Evolutionary conservation across 192 early-diverging fungal species (phyloP).

Genomic region (Entomortierella lignicola): DNA sequence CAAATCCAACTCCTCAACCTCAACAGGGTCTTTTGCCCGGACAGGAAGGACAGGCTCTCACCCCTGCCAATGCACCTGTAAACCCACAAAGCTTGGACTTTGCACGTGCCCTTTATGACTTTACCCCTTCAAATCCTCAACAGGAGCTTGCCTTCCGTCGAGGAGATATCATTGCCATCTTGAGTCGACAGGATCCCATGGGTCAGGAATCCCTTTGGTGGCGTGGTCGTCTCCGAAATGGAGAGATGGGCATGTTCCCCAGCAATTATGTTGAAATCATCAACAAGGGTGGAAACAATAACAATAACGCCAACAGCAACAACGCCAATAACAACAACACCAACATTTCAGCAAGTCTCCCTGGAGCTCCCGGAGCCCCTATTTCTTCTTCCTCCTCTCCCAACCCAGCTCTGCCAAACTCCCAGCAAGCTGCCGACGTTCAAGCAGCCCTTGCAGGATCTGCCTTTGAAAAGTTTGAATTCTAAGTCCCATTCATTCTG

Average conservation of each 20-base stretch:
- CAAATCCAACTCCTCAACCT: conserved; percentile 52
- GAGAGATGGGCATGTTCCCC: conserved; percentile 91
- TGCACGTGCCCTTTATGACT: conserved; percentile 91
- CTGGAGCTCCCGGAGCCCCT: conserved; percentile 31
- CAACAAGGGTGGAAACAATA: conserved; percentile 67
- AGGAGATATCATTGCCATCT: conserved; percentile 91
- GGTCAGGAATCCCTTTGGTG: conserved; percentile 90
- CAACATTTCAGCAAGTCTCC: conserved; percentile 1
- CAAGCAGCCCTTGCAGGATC: conserved; percentile 46
- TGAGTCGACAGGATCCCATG: conserved; percentile 83
- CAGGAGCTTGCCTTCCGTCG: conserved; percentile 85
- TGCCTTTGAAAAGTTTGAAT: conserved; percentile 54
- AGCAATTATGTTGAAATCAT: conserved; percentile 92
- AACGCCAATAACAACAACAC: background rate
- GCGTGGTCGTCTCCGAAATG: conserved; percentile 85
- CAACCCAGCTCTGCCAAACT: conserved; percentile 24
- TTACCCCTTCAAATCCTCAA: conserved; percentile 67
- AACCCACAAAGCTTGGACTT: conserved; percentile 80
- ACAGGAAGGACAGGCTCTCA: conserved; percentile 29
- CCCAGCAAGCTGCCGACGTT: conserved; percentile 40
- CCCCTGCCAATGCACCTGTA: conserved; percentile 21
- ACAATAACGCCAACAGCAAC: conserved; percentile 17
- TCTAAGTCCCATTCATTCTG: conserved; percentile 19
- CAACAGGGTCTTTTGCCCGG: conserved; percentile 55
- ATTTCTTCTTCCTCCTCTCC: conserved; percentile 7